Base-by-base conservation (phyloP, 192 early-diverging fungal genomes). In the Gonapodya prolifera region DNA sequence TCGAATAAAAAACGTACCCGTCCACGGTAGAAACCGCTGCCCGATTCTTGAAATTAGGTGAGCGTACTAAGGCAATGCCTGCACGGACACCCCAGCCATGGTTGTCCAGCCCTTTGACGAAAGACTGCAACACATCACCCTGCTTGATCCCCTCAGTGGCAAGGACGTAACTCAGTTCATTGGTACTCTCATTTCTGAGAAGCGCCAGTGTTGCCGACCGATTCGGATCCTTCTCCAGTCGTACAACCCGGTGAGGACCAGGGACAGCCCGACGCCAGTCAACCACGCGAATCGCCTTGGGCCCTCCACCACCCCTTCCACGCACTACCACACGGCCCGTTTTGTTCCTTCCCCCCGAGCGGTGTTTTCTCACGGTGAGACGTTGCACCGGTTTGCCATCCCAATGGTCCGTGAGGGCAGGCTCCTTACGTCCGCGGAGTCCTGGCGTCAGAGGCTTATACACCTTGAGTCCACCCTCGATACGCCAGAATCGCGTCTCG, bases 211-310 rank as follows among this genome's bases (percentile, higher is more conserved):
- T 92, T 18, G 91, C 95, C 35, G 88, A 90, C 23, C 97, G 85
- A 79, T 95, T 94, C 34, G 97, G 97, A 81, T 98, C 97, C 79
- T 96, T 94, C 84, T 98, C 97, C 33, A 96, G 83, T n/a, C 97
- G 87, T 69, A 94, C 84, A 8, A 98, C 94, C 76, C 90, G 83
- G 75, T 95, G 93, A 13, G 87, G 84, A 0, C 94, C 95, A 0
- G 89, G 82, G 77, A 89, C 87, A 34, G 75, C 79, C 78, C 97
- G 93, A 78, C 86, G 81, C 84, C 94, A 99, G 78, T 99, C 97
- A 13, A 99, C 87, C 33, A 91, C 81, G 71, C 95, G 88, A 79
- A 96, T 88, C 69, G 94, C 89, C 61, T 92, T 88, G 81, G 95
- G 94, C 81, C 93, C 93, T 30, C 97, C 97, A 34, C 95, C 97